phyloP scores from a whole-genome alignment of 805 yeast species.

The Scheffersomyces lignosus region DNA sequence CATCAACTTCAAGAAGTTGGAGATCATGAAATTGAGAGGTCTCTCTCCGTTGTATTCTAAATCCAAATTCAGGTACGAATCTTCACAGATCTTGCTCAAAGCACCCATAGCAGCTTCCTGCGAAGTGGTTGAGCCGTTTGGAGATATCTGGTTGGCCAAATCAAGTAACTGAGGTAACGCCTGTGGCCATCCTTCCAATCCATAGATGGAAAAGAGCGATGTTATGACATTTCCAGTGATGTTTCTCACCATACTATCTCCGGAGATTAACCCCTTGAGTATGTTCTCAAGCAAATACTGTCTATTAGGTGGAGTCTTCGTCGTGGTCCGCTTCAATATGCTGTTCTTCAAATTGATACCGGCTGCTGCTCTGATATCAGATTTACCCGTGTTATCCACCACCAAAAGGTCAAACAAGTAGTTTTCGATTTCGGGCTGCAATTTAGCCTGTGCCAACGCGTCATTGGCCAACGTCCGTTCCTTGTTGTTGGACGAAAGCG shows the following conservation, averaged over 20 bases:
- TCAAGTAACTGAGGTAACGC: conserved; percentile 68
- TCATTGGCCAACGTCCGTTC: conserved; percentile 69
- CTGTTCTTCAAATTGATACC: conserved; percentile 83
- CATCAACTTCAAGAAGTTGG: conserved; percentile 58
- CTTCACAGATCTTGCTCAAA: conserved; percentile 87
- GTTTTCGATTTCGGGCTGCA: conserved; percentile 76
- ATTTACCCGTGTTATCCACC: conserved; percentile 44
- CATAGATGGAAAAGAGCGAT: conserved; percentile 67
- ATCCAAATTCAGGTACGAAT: conserved; percentile 66
- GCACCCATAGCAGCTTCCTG: conserved; percentile 83
- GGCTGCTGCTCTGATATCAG: conserved; percentile 78
- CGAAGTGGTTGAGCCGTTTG: conserved; percentile 18
- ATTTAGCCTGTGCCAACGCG: conserved; percentile 67
- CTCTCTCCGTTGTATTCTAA: conserved; percentile 60
- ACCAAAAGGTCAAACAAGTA: conserved; percentile 73
- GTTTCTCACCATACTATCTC: conserved; percentile 67
- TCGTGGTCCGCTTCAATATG: conserved; percentile 41
- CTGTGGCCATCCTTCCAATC: conserved; percentile 72
- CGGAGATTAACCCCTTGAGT: conserved; percentile 54
- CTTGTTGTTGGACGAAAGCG: conserved; percentile 58
- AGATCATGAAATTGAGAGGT: conserved; percentile 69
- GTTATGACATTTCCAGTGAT: conserved; percentile 92
- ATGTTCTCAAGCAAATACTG: conserved; percentile 44
- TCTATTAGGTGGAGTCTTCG: conserved; percentile 19
- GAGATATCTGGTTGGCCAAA: conserved; percentile 43